These are phyloP conservation scores for Aspergillus pseudonomiae DNA, from an alignment of 2,329 filamentous ascomycete genomes.

Conservation along the genomic window DNA sequence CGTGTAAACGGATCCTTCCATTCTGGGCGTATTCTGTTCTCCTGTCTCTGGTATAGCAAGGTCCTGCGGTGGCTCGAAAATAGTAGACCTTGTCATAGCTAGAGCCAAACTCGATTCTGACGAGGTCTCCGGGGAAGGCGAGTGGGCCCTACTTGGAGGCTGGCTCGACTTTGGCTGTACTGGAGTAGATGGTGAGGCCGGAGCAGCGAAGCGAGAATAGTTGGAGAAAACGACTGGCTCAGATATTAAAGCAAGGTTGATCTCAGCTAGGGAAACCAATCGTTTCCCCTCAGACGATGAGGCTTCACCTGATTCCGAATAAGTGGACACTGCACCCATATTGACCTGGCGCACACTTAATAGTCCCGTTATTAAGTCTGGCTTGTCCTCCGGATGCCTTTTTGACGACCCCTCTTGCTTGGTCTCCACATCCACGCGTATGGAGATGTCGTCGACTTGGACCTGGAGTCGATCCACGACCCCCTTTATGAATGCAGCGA, in stretches of 20 bases:
- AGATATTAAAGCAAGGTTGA: slow-evolving; percentile 51
- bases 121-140: slow-evolving; percentile 26
- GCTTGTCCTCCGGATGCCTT: slow-evolving; percentile 36
- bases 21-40: slow-evolving; percentile 13
- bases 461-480: slow-evolving; percentile 61
- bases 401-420: slow-evolving; percentile 43
- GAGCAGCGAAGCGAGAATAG: slow-evolving; percentile 42
- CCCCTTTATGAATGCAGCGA: slow-evolving; percentile 62
- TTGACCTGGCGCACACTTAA: slow-evolving; percentile 40
- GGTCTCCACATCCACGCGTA: slow-evolving; percentile 55
- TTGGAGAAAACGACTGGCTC: slow-evolving; percentile 53
- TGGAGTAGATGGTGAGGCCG: slow-evolving; percentile 36
- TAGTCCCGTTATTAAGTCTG: slow-evolving; percentile 40
- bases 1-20: slow-evolving; percentile 39
- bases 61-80: slow-evolving; percentile 35
- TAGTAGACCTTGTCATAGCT: slow-evolving; percentile 42
- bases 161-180: slow-evolving; percentile 37
- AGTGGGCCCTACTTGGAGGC: slow-evolving; percentile 31
- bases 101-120: slow-evolving; percentile 29
- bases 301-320: slow-evolving; percentile 24
- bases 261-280: slow-evolving; percentile 47
- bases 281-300: slow-evolving; percentile 44
- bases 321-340: slow-evolving; percentile 34
- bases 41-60: not conserved
- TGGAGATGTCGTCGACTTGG: slow-evolving; percentile 54